Evolutionary conservation across 208 protist genomes (phyloP).

Genomic region (Leptomonas pyrrhocoris): DNA sequence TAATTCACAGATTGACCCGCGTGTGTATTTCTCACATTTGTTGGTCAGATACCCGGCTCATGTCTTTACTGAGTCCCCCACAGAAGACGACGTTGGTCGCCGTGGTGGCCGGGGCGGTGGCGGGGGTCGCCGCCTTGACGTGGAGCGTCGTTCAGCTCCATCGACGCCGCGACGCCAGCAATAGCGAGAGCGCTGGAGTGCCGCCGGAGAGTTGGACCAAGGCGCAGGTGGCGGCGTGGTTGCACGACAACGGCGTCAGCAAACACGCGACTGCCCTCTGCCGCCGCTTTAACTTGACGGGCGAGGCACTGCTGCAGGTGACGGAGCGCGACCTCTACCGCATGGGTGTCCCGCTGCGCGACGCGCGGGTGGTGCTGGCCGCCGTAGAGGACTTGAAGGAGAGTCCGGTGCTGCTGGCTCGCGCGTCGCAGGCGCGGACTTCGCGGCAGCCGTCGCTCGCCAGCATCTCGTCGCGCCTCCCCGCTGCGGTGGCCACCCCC

Average conservation of each 20-base stretch:
- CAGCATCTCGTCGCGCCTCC: constrained; percentile 4
- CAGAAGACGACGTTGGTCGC: constrained; percentile 8
- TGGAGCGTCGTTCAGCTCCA: constrained; percentile 17
- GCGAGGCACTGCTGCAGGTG: constrained; percentile 42
- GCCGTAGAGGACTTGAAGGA: constrained; percentile 40
- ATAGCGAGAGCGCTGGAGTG: neutral
- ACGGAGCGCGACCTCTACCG: constrained; percentile 37
- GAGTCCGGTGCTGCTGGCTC: constrained; percentile 13
- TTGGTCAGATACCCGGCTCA: neutral
- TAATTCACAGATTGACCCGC: neutral
- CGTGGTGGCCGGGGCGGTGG: constrained; percentile 12
- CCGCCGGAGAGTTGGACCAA: constrained; percentile 16
- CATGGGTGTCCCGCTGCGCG: constrained; percentile 54
- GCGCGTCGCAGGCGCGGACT: constrained; percentile 4
- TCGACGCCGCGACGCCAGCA: neutral
- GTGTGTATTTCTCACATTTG: neutral
- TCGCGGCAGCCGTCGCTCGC: constrained; percentile 12
- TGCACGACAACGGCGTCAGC: constrained; percentile 48
- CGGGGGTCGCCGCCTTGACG: constrained; percentile 9
- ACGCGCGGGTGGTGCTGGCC: constrained; percentile 42
- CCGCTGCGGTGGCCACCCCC: neutral
- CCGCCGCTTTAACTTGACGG: constrained; percentile 41
- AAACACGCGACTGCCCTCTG: constrained; percentile 29
- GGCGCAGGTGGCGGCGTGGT: constrained; percentile 55
- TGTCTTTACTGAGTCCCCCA: neutral